A percentile compares a stretch with the other conserved stretches of the same genome.
These are phyloP conservation scores for Phytomonas sp. DNA, from an alignment of 208 protist genomes.

Conservation along the genomic window DNA sequence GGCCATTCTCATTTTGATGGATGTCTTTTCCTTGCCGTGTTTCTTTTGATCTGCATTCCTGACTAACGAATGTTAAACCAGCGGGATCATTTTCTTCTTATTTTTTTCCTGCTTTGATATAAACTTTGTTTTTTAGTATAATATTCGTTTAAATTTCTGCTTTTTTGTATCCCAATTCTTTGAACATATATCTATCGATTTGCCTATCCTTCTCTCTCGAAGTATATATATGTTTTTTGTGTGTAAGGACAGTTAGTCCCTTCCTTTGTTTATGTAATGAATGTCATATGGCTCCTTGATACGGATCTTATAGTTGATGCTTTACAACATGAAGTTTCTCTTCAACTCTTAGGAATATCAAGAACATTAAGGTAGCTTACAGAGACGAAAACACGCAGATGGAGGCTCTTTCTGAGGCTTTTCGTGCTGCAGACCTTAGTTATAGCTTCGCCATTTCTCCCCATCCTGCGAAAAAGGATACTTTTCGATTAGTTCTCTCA, in stretches of 20 bases:
- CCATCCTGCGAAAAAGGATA: conserved; percentile 19
- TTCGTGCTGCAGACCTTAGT: conserved; percentile 22
- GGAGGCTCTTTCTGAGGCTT: conserved; percentile 28
- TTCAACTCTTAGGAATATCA: neutral
- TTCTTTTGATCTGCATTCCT: too few species aligned
- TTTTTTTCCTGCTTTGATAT: neutral
- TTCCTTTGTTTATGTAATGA: neutral
- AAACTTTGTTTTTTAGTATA: neutral
- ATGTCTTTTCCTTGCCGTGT: too few species aligned
- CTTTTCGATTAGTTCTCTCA: conserved; percentile 49
- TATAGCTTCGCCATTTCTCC: conserved; percentile 55
- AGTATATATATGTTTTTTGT: conserved; percentile 5
- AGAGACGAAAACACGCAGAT: neutral
- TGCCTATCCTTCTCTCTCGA: neutral
- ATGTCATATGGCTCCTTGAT: neutral
- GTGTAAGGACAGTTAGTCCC: neutral
- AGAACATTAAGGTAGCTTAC: neutral
- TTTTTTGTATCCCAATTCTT: conserved; percentile 3
- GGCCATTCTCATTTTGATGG: neutral
- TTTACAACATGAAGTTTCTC: neutral
- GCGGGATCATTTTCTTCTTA: too few species aligned
- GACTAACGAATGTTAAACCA: too few species aligned
- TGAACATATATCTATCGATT: neutral
- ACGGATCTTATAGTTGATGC: neutral
- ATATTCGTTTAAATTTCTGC: conserved; percentile 9